Evolutionary conservation across 139 green algal genomes (phyloP), one percentile per base, ranked within the genome.

Genomic region (Raphidocelis subcapitata): DNA sequence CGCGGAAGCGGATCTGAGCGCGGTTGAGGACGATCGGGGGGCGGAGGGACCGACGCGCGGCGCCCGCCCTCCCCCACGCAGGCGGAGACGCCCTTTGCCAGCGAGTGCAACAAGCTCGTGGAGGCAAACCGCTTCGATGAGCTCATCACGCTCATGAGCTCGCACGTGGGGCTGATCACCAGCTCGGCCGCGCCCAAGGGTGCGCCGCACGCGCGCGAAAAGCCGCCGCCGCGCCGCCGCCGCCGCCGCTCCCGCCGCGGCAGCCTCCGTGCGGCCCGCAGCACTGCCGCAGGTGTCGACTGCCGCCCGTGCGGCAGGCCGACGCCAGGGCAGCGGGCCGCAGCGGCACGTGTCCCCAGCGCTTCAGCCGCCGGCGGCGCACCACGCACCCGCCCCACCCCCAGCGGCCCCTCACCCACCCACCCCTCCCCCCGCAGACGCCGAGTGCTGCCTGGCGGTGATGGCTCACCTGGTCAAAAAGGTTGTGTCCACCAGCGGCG

Each of bases 381-480:
- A 49, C 41, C 12, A 49, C n/a, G n/a, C n/a, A n/a, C n/a, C n/a
- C n/a, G n/a, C n/a, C n/a, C n/a, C n/a, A n/a, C n/a, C n/a, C n/a
- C n/a, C n/a, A n/a, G n/a, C n/a, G n/a, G n/a, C n/a, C n/a, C n/a
- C n/a, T n/a, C n/a, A n/a, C n/a, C n/a, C n/a, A n/a, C n/a, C n/a
- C n/a, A n/a, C n/a, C n/a, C n/a, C n/a, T n/a, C n/a, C 44, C 41
- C 20, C 32, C 62, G 61, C 61, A 77, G 70, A 77, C 62, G 70
- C 70, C 35, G 70, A 69, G 32, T 77, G 70, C 36, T 33, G 41
- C 46, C 26, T 77, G 47, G 52, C 70, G 23, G 51, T 68, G 3
- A 69, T 64, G 12, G 47, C 49, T 23, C 70, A 65, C 31, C 33
- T 77, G 70, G 33, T 77, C 16, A 32, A 32, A 12, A 49, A 49